These are phyloP conservation scores for Myrica gale DNA, from an alignment of 306 rosid genomes.

Conservation along the genomic window DNA sequence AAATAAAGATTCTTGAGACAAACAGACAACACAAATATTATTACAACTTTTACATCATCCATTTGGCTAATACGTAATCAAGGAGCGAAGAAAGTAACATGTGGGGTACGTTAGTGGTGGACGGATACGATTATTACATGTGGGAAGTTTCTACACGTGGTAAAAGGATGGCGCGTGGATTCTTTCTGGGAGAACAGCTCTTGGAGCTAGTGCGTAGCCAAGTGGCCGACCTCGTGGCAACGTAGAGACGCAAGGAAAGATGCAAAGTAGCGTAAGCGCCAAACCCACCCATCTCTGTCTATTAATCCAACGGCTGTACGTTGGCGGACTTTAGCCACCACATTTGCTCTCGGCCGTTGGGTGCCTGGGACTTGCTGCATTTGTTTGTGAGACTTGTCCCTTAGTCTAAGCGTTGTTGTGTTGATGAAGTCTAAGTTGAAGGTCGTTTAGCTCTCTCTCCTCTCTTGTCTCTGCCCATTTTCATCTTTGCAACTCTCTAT, in stretches of 20 bases:
- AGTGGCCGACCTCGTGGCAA: slow-evolving; percentile 68
- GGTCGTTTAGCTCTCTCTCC: slow-evolving; percentile 39
- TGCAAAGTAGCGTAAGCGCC: slow-evolving; percentile 93
- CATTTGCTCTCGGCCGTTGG: slow-evolving; percentile 55
- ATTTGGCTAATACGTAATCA: background rate
- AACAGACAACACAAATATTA: too few species aligned
- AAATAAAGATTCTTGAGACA: too few species aligned
- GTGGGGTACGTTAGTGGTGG: slow-evolving; percentile 11
- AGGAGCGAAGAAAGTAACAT: background rate
- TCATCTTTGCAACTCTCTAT: slow-evolving; percentile 14
- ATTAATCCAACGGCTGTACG: slow-evolving; percentile 43
- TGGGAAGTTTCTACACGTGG: slow-evolving; percentile 21
- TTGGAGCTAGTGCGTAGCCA: slow-evolving; percentile 52
- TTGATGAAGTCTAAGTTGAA: slow-evolving; percentile 56
- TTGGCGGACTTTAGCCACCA: slow-evolving; percentile 41
- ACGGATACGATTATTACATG: slow-evolving; percentile 37
- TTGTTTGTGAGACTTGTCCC: slow-evolving; percentile 45
- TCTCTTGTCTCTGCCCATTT: slow-evolving; percentile 11
- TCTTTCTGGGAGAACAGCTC: slow-evolving; percentile 36
- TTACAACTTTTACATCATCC: background rate
- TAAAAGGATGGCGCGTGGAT: slow-evolving; percentile 14
- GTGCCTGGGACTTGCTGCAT: slow-evolving; percentile 6
- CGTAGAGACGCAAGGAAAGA: slow-evolving; percentile 63
- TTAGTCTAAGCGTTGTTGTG: slow-evolving; percentile 44
- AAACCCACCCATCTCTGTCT: slow-evolving; percentile 56